These are phyloP conservation scores for Cubamyces sp. DNA, from an alignment of 768 basidiomycete genomes.

Conservation along the genomic window DNA sequence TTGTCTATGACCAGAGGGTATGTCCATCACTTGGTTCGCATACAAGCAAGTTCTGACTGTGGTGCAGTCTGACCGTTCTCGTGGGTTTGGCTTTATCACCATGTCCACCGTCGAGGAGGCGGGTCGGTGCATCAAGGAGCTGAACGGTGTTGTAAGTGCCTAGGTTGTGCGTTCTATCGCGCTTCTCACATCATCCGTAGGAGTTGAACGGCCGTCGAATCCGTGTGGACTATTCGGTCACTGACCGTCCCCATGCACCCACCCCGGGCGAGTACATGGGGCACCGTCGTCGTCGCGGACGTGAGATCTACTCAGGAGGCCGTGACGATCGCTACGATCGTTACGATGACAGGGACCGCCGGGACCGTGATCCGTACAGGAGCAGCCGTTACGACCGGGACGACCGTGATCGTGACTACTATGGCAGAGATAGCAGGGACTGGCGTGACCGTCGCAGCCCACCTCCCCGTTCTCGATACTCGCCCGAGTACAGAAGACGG, in stretches of 20 bases:
- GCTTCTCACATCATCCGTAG: conserved; percentile 42
- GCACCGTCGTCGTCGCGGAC: conserved; percentile 63
- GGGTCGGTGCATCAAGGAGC: conserved; percentile 79
- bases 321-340: conserved; percentile 42
- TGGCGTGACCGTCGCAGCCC: conserved; percentile 85
- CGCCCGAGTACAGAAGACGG: conserved; percentile 76
- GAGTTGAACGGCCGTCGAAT: conserved; percentile 95
- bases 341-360: conserved; percentile 51
- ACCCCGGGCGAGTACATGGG: conserved; percentile 99
- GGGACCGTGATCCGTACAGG: conserved; percentile 49
- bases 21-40: conserved; percentile 37
- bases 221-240: conserved; percentile 96
- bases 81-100: conserved; percentile 97
- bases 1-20: conserved; percentile 96
- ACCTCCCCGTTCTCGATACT: conserved; percentile 66
- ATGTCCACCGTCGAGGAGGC: conserved; percentile 93
- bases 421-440: conserved; percentile 72
- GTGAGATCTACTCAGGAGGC: conserved; percentile 43
- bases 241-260: conserved; percentile 90
- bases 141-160: conserved; percentile 85
- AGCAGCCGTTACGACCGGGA: conserved; percentile 48
- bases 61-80: conserved; percentile 86
- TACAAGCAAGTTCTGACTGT: conserved; percentile 7
- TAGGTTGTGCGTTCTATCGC: not conserved
- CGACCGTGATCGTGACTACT: conserved; percentile 53